Percentiles rank a stretch among this genome's conserved stretches.
phyloP scores from a whole-genome alignment of 2,329 filamentous ascomycete genomes.

The Colletotrichum chlorophyti region DNA sequence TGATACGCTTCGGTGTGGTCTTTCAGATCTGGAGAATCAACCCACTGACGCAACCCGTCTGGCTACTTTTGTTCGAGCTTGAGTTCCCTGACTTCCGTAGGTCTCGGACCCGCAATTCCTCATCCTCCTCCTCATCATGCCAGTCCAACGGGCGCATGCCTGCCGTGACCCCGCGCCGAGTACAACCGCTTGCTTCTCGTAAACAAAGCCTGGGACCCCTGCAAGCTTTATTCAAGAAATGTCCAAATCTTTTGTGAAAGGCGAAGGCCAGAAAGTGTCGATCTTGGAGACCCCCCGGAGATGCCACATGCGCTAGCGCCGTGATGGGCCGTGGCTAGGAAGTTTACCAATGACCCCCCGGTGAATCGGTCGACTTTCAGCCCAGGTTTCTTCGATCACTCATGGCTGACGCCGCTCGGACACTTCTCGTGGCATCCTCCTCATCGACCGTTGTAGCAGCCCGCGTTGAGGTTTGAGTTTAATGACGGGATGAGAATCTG shows the following conservation, averaged over 20 bases:
- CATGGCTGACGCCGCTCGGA: conserved; percentile 2
- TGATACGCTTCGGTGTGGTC: too few species aligned
- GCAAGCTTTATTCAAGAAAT: background rate
- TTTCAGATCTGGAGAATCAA: too few species aligned
- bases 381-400: background rate
- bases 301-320: background rate
- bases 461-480: conserved; percentile 20
- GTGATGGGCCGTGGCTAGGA: background rate
- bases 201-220: background rate
- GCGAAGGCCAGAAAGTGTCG: background rate
- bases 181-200: conserved; percentile 2
- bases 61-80: background rate
- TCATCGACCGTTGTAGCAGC: conserved; percentile 6
- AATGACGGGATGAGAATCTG: conserved; percentile 29
- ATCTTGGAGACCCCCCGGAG: background rate
- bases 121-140: conserved; percentile 25
- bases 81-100: conserved; percentile 11
- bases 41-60: background rate
- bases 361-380: background rate
- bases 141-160: conserved; percentile 15
- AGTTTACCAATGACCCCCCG: background rate
- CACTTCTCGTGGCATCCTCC: background rate
- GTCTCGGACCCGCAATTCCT: conserved; percentile 21
- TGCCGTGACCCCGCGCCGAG: conserved; percentile 16
- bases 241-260: too few species aligned